These are phyloP conservation scores for Phytophthora pisi DNA, from an alignment of 352 stramenopile genomes.

Conservation along the genomic window DNA sequence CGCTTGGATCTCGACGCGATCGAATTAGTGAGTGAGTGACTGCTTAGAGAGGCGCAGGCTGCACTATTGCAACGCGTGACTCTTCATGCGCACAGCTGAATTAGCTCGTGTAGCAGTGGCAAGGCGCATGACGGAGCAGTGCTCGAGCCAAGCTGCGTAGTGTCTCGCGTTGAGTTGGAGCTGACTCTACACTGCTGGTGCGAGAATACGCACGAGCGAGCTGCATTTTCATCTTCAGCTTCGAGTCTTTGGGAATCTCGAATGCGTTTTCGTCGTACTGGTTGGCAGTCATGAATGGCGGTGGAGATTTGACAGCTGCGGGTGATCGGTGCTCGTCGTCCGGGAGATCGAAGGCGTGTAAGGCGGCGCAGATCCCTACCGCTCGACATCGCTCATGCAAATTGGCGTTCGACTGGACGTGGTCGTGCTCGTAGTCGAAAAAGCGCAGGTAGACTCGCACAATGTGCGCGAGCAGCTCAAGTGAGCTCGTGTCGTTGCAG, in stretches of 20 bases:
- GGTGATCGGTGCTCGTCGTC: background rate
- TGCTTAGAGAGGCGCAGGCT: slow-evolving; percentile 6
- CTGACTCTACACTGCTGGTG: background rate
- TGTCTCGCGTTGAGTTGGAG: slow-evolving; percentile 1
- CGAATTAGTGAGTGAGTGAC: slow-evolving; percentile 7
- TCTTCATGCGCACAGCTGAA: slow-evolving; percentile 12
- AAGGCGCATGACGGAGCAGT: slow-evolving; percentile 20
- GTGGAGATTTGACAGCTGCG: background rate
- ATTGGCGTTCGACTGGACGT: background rate
- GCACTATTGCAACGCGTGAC: slow-evolving; percentile 9
- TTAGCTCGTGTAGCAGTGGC: slow-evolving; percentile 15
- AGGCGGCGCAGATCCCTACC: slow-evolving; percentile 27
- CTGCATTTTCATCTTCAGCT: slow-evolving; percentile 29
- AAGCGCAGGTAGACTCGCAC: slow-evolving; percentile 32
- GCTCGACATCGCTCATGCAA: slow-evolving; percentile 32
- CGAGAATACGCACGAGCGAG: slow-evolving; percentile 15
- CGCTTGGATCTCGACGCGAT: slow-evolving; percentile 17
- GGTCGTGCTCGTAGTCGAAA: slow-evolving; percentile 19
- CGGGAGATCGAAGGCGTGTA: slow-evolving; percentile 13
- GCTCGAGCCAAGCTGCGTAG: slow-evolving; percentile 13
- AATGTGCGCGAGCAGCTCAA: slow-evolving; percentile 27
- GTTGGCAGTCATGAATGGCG: slow-evolving; percentile 9
- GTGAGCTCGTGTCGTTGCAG: background rate
- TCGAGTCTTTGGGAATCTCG: background rate
- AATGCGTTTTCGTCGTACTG: slow-evolving; percentile 2